These are phyloP conservation scores for Colletotrichum kahawae DNA, from an alignment of 2,329 filamentous ascomycete species.

Conservation along the genomic window DNA sequence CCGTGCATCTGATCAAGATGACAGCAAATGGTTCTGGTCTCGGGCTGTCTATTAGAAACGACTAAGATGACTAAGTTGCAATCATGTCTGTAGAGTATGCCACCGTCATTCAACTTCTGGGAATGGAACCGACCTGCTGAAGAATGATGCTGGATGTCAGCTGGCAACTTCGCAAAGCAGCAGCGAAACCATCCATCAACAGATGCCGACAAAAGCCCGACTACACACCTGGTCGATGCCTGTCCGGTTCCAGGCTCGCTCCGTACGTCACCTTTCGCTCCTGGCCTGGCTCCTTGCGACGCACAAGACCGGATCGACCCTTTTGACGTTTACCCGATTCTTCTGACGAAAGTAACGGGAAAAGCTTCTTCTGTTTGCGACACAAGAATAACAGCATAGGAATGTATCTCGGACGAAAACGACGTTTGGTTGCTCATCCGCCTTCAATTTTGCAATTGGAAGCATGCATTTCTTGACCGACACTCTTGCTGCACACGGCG, in stretches of 20 bases:
- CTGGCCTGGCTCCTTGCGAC: neutral
- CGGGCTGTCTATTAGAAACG: neutral
- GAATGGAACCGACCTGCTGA: neutral
- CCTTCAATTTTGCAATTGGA: neutral
- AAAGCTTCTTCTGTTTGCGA: slow-evolving; percentile 11
- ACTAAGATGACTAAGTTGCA: neutral
- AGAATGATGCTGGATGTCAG: neutral
- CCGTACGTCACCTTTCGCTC: neutral
- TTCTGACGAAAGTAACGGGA: neutral
- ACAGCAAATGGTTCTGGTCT: neutral
- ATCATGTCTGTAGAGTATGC: neutral
- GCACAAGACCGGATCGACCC: slow-evolving; percentile 2
- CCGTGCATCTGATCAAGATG: neutral
- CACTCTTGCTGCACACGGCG: slow-evolving; percentile 3
- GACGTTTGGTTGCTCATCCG: neutral
- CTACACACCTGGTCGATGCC: neutral
- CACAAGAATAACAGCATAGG: neutral
- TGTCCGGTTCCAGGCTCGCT: neutral
- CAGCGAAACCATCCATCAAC: neutral
- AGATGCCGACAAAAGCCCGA: neutral
- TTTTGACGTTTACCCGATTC: neutral
- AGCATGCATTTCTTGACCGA: neutral
- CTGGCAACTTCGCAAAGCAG: neutral
- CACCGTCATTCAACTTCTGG: neutral
- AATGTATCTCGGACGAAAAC: slow-evolving; percentile 1